A percentile compares a stretch with the other conserved stretches of the same genome.
phyloP scores from a whole-genome alignment of 805 yeast species.

The Zygosaccharomyces siamensis region DNA sequence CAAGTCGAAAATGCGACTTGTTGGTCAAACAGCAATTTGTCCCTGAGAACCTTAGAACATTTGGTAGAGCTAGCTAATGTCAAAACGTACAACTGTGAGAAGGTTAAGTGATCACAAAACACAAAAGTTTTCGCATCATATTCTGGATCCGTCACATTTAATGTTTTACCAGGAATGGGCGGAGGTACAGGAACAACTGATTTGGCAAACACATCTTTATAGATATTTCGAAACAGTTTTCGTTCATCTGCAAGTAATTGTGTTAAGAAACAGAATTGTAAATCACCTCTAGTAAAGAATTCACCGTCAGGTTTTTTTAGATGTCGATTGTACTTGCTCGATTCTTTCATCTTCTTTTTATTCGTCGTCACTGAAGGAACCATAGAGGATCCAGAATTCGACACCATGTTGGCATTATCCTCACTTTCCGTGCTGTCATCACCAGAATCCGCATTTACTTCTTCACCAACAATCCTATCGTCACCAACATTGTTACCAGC shows the following conservation, averaged over 20 bases:
- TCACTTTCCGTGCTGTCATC: conserved; percentile 22
- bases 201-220: conserved; percentile 38
- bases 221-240: conserved; percentile 64
- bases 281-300: conserved; percentile 83
- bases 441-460: conserved; percentile 9
- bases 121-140: conserved; percentile 38
- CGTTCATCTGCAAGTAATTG: conserved; percentile 58
- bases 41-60: conserved; percentile 77
- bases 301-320: conserved; percentile 88
- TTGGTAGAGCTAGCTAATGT: conserved; percentile 79
- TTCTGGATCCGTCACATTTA: conserved; percentile 30
- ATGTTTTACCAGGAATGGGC: conserved; percentile 32
- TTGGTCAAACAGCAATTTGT: conserved; percentile 60
- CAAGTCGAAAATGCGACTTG: conserved; percentile 66
- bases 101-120: conserved; percentile 52
- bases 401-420: conserved; percentile 14
- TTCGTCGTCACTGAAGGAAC: conserved; percentile 15
- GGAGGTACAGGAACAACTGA: conserved; percentile 33
- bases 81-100: conserved; percentile 76
- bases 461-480: conserved; percentile 13
- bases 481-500: not conserved
- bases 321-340: conserved; percentile 41
- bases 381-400: conserved; percentile 7
- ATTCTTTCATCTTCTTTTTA: conserved; percentile 21
- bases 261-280: conserved; percentile 74